Base-by-base conservation (phyloP, 2,329 filamentous ascomycete genomes). In the Alternaria alternata region DNA sequence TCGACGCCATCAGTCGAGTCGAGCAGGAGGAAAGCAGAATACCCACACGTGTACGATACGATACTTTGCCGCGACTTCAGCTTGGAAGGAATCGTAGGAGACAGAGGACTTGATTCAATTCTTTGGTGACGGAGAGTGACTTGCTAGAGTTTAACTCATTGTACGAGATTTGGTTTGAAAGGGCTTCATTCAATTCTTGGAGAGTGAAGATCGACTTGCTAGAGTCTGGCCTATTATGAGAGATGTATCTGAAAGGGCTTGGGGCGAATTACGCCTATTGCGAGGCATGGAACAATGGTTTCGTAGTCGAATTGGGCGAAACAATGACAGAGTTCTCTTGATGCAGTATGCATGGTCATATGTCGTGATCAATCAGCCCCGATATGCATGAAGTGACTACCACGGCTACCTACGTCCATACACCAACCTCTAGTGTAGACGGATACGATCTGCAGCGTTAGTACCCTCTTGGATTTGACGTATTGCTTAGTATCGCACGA, bases 41-140 rank as follows among this genome's bases (percentile, higher is more conserved):
- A 49, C 46, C 46, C 46, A 49, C 11, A 49, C 20, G 16, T 49
- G 46, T 49, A 49, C 46, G 46, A 49, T 49, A 22, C 46, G 30
- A 38, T n/a, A 49, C 34, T 24, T 24, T 36, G 16, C 8, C 46
- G 32, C 46, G 14, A 49, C 46, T 36, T 38, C 46, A 38, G 14
- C 14, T 38, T 38, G 46, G 14, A 49, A 49, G 46, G 20, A 36
- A 7, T 26, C 16, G 32, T 20, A 36, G 14, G 46, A n/a, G 16
- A 26, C 16, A 20, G 46, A 6, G 12, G 30, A 22, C 16, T 43
- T 43, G 41, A 16, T 48, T 48, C 12, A 16, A 47, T 47, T 47
- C 44, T 47, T 30, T 39, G 36, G n/a, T 6, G n/a, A 11, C 8
- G 36, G 36, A 12, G n/a, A 39, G n/a, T 6, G n/a, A 34, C 44